Evolutionary conservation across 176 grass and related monocot species (phyloP), one percentile per base, ranked within the genome.

Genomic region (Aegilops sharonensis): DNA sequence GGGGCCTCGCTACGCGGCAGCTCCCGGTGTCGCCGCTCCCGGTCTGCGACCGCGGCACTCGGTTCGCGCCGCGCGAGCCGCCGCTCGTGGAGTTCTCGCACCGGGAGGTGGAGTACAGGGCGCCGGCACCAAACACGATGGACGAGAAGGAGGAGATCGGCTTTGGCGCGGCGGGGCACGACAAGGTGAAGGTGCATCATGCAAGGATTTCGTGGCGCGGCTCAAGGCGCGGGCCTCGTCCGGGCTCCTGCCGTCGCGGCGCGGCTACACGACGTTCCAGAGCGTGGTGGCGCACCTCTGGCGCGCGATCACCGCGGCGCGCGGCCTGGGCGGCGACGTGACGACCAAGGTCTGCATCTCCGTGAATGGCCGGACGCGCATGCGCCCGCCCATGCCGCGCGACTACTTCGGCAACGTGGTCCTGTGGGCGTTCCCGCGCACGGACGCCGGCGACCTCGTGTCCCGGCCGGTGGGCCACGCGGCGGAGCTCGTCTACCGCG

Each of bases 101-200:
- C 72, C 83, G 50, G 15, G 82, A 57, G 18, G n/a, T 78, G 1
- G 93, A 95, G 78, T 90, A 88, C 82, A 34, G 57, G 56, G 42
- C 40, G 3, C 54, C 23, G 11, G 47, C 64, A 0, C 27, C 77
- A 6, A 14, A 11, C 31, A 82, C 0, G 0, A 40, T 36, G 21
- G 75, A 62, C 0, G 72, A 79, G 0, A 56, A 85, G 20, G 78
- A 54, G 35, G 43, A 47, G 43, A 11, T 45, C 42, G 42, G 42
- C 42, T 23, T 86, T 12, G 18, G 73, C 18, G 56, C 31, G 52
- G 84, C 15, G 23, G 84, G 73, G 12, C 79, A 86, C 42, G 79
- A 86, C 40, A 90, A 90, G 73, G 86, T 97, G 45, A 85, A 89
- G 62, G 84, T 94, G 13, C 88, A 94, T n/a, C 84, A 90, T 78